Percentiles rank a stretch among this genome's conserved stretches.
Evolutionary conservation across 139 green algal species (phyloP).

Genomic region (Chlorella sp.): DNA sequence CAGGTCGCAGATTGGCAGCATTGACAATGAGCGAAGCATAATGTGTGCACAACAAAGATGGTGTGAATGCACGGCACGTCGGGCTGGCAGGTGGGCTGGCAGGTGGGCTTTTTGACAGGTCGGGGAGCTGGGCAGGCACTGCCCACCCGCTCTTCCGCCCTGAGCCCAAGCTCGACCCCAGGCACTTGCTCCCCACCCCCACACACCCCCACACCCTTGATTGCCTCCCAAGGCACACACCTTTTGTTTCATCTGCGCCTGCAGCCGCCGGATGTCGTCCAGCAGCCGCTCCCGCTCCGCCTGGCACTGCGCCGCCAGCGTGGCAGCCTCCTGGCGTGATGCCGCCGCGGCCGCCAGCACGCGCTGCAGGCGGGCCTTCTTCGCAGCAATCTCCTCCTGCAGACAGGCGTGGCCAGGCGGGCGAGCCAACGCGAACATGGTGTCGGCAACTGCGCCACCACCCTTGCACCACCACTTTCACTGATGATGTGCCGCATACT

Average conservation of each 20-base stretch:
- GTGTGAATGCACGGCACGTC: too few species aligned
- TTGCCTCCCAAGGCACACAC: neutral
- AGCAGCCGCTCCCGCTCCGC: conserved; percentile 40
- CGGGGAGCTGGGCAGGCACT: too few species aligned
- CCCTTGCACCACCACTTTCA: too few species aligned
- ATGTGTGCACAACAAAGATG: neutral
- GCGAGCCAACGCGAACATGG: too few species aligned
- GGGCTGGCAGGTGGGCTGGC: too few species aligned
- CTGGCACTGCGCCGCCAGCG: conserved; percentile 21
- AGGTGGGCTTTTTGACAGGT: too few species aligned
- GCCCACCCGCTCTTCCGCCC: too few species aligned
- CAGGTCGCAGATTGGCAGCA: neutral
- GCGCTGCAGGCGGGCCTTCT: conserved; percentile 9
- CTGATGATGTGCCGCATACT: too few species aligned
- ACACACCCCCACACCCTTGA: too few species aligned
- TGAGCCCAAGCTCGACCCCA: too few species aligned
- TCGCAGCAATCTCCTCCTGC: conserved; percentile 26
- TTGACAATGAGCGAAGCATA: neutral
- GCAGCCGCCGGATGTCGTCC: conserved; percentile 12
- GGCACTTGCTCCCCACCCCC: too few species aligned
- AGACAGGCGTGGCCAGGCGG: neutral
- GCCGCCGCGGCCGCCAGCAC: neutral
- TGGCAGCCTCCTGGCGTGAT: neutral
- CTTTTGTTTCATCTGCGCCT: conserved; percentile 32
- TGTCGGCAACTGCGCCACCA: too few species aligned